Conservation (phyloP, 345 rosid genomes). For the Clausena lansium region DNA sequence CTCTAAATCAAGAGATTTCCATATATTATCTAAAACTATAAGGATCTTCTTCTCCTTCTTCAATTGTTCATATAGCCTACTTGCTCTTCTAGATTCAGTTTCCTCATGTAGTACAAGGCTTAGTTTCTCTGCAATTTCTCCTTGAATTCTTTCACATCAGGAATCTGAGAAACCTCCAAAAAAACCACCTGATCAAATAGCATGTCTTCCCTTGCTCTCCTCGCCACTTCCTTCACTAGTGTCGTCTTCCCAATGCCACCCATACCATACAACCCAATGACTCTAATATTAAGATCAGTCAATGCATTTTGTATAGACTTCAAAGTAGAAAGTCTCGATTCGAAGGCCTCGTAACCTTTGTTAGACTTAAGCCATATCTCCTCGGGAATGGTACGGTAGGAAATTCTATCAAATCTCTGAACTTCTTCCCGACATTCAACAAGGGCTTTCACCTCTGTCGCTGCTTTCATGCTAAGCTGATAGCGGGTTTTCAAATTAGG, state of each 20-base stretch:
- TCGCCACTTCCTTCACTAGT: background rate
- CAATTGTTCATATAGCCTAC: background rate
- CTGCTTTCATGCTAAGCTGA: conserved; percentile 9
- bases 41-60: background rate
- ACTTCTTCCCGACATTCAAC: background rate
- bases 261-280: conserved; percentile 16
- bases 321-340: conserved; percentile 14
- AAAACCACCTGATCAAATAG: background rate
- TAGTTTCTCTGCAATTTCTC: background rate
- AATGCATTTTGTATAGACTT: background rate
- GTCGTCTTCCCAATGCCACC: conserved; percentile 21
- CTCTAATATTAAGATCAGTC: background rate
- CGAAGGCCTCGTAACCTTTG: conserved; percentile 7
- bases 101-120: background rate
- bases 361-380: background rate
- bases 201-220: background rate
- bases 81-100: background rate
- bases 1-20: background rate
- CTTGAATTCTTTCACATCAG: background rate
- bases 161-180: background rate
- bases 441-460: background rate
- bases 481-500: conserved; percentile 10
- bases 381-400: background rate
- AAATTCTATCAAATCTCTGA: background rate
- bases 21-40: background rate